Evolutionary conservation across 768 basidiomycete species (phyloP), one percentile per base, ranked within the genome.

Genomic region (Boletus tylopilopsis): DNA sequence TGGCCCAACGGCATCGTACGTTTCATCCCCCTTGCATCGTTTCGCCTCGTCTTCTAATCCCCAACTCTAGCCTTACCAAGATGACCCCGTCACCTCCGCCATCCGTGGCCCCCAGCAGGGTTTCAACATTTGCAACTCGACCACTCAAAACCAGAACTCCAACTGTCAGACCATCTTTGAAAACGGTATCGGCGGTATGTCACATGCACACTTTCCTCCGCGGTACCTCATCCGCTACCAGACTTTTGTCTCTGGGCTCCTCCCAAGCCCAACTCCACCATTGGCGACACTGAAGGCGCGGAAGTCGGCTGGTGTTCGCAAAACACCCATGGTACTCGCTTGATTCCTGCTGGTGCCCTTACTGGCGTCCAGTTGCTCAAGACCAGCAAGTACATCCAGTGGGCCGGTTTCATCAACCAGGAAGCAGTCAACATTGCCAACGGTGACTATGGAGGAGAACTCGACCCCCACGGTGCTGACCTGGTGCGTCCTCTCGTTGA

Each of bases 381-480:
- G 43, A 84, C 85, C 0, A 71, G 73, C 2, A 72, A 72, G 37
- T 88, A 87, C 57, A 63, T 80, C 19, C 80, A 82, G 55, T 68
- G 80, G 44, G 73, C 76, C 40, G 88, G 85, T 9, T 80, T 75
- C 67, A 76, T 91, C 51, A 71, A 90, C 61, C 87, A 91, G 68
- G 70, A 69, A 3, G 52, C 61, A 39, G 66, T 92, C 54, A 74
- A 85, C 68, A 54, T 90, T n/a, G n/a, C n/a, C 18, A 47, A 63
- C 11, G 11, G 63, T 0, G 90, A 92, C 58, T 77, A 59, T 29
- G 90, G 90, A 55, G 90, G 89, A 49, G 89, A 91, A 67, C 75
- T 89, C 44, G 85, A 90, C 64, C 80, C 85, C 15, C 82, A 85
- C 54, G 87, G 87, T 50, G 85, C 85, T 52, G 87, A 89, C 63